Base-by-base conservation (phyloP, 495 filamentous ascomycete genomes). In the Annulohypoxylon nitens region DNA sequence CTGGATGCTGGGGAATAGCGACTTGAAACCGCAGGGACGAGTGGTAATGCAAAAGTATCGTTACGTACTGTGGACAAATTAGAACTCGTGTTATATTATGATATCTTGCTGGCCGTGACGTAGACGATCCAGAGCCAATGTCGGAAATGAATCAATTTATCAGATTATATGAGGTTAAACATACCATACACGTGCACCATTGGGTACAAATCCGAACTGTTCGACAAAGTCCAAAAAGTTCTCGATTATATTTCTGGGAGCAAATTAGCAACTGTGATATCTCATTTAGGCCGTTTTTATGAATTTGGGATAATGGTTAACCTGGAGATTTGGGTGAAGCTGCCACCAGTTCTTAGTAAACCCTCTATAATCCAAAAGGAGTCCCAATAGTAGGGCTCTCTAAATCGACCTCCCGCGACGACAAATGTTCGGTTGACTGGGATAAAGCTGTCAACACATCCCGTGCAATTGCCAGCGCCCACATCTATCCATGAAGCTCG, bases 321-420 rank as follows among this genome's bases (percentile, higher is more conserved):
- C 77, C 78, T 80, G 16, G 84, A 81, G 59, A 86, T 85, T 48
- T 83, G 57, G 34, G 76, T 80, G 64, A 85, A 86, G 43, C 81
- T 75, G 30, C 84, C 84, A 16, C 84, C 84, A 2, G 84, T 86
- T 23, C 84, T 81, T 10, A 86, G 72, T 25, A 86, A 76, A 11
- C 84, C 84, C 73, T 86, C 84, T 20, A 86, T 4, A 36, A 86
- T 86, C 84, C 84, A 86, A 73, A 81, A 86, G 60, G 83, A 84
- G 70, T 86, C 84, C 84, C 84, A 86, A 75, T 86, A 86, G 62
- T 86, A 86, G 16, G 83, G 80, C 70, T 86, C 84, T 57, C 84
- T 80, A 71, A 86, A 86, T 43, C 84, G 81, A 11, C 84, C 84
- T 20, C 84, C 84, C 2, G 84, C 84, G 25, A 86, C 80, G 23